Percentiles rank a stretch among this genome's conserved stretches.
These are phyloP conservation scores for Colletotrichum falcatum DNA, from an alignment of 2,329 filamentous ascomycete genomes.

Conservation along the genomic window DNA sequence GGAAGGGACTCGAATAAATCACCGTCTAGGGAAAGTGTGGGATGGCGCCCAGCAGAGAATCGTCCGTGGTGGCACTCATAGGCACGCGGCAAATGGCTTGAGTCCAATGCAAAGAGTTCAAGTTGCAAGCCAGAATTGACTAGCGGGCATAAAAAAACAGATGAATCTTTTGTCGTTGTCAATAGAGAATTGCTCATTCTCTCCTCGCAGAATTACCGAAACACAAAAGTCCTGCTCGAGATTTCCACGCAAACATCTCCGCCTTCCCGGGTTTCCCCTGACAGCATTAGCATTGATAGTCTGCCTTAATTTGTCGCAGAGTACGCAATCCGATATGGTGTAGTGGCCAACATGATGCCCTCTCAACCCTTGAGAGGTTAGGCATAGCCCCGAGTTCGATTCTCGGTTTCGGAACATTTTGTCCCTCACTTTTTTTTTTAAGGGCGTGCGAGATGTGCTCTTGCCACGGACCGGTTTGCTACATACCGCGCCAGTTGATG, in stretches of 20 bases:
- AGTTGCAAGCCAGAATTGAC: too few species aligned
- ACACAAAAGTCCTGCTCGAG: background rate
- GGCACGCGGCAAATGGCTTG: background rate
- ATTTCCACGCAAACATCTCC: background rate
- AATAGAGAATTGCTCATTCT: too few species aligned
- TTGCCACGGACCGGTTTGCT: background rate
- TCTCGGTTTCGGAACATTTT: slow-evolving; percentile 8
- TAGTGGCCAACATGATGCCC: slow-evolving; percentile 41
- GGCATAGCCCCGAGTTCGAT: slow-evolving; percentile 39
- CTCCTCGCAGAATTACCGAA: too few species aligned
- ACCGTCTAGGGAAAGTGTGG: background rate
- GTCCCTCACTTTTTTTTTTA: slow-evolving; percentile 12
- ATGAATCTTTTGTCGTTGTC: too few species aligned
- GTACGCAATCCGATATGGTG: slow-evolving; percentile 31
- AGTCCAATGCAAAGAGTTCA: background rate
- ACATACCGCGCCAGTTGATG: too few species aligned
- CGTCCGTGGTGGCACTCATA: background rate
- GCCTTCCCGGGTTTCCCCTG: background rate
- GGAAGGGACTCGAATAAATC: background rate
- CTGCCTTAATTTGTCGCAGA: rapidly evolving
- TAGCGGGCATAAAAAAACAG: background rate
- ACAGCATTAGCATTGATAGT: background rate
- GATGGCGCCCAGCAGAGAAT: too few species aligned
- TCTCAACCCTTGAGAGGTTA: slow-evolving; percentile 28
- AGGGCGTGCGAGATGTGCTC: background rate